A percentile compares a stretch with the other conserved stretches of the same genome.
Evolutionary conservation across 768 basidiomycete species (phyloP).

Genomic region (Boletus edulis): DNA sequence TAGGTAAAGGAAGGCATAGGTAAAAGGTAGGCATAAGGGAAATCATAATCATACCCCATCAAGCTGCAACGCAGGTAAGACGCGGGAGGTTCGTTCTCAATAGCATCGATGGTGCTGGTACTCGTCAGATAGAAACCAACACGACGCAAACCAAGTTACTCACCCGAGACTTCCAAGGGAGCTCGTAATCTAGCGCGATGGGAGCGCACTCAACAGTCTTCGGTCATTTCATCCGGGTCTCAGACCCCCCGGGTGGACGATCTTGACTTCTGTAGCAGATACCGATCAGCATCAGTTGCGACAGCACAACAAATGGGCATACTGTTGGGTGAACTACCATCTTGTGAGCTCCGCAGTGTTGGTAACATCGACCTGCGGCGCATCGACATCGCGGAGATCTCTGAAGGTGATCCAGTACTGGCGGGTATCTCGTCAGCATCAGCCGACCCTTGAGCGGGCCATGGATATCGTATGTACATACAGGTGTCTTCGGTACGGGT

Average conservation of each 20-base stretch:
- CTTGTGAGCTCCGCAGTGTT: slow-evolving; percentile 2
- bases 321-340: background rate
- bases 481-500: no score
- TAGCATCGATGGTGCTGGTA: background rate
- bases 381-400: background rate
- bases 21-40: no score
- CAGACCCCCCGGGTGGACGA: slow-evolving; percentile 16
- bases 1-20: no score
- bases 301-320: background rate
- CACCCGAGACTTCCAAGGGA: slow-evolving; percentile 4
- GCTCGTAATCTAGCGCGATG: background rate
- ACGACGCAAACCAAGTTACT: background rate
- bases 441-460: no score
- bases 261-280: slow-evolving; percentile 7
- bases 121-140: slow-evolving; percentile 3
- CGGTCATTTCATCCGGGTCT: slow-evolving; percentile 5
- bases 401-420: no score
- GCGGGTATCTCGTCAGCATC: no score
- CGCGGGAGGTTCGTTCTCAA: no score
- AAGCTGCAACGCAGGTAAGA: no score
- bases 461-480: no score
- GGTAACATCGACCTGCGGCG: slow-evolving; percentile 14
- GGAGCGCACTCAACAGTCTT: background rate
- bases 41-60: no score
- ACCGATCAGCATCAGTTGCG: background rate